Percentiles rank a stretch among this genome's conserved stretches.
Evolutionary conservation across 202 grass and related monocot species (phyloP).

Genomic region (Cymbopogon flexuosus): DNA sequence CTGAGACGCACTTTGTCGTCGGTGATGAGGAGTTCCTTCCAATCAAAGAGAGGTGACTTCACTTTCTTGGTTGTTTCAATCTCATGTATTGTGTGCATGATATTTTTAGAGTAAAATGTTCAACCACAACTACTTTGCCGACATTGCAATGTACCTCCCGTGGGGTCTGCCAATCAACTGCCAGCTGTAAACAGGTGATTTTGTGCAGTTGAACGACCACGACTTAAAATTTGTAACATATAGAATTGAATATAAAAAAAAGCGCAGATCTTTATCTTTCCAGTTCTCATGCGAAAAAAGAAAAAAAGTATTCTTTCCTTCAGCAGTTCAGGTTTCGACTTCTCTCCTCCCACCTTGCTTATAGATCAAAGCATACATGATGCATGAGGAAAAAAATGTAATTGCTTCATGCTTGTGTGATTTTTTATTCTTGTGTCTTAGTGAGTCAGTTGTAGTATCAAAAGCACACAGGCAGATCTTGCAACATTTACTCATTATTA

Average conservation of each 20-base stretch:
- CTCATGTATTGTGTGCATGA: background rate
- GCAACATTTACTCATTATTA: slow-evolving; percentile 11
- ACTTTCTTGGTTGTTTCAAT: background rate
- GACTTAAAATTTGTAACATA: background rate
- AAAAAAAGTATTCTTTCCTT: background rate
- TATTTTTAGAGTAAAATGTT: background rate
- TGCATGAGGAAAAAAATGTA: background rate
- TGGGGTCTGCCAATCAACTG: background rate
- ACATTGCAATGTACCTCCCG: background rate
- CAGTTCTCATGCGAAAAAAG: background rate
- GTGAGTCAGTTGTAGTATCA: background rate
- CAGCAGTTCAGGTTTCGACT: background rate
- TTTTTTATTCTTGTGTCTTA: background rate
- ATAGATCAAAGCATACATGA: background rate
- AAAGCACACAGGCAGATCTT: background rate
- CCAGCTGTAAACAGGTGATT: background rate
- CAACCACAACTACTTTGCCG: background rate
- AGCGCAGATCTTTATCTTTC: background rate
- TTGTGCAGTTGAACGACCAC: background rate
- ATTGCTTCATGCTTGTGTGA: background rate
- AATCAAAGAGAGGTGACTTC: slow-evolving; percentile 72
- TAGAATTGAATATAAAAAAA: background rate
- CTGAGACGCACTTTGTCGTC: slow-evolving; percentile 53
- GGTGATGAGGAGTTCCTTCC: slow-evolving; percentile 86
- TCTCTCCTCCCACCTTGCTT: background rate